Conservation (phyloP, 108 stramenopile genomes). For the Nannochloropsis granulata region DNA sequence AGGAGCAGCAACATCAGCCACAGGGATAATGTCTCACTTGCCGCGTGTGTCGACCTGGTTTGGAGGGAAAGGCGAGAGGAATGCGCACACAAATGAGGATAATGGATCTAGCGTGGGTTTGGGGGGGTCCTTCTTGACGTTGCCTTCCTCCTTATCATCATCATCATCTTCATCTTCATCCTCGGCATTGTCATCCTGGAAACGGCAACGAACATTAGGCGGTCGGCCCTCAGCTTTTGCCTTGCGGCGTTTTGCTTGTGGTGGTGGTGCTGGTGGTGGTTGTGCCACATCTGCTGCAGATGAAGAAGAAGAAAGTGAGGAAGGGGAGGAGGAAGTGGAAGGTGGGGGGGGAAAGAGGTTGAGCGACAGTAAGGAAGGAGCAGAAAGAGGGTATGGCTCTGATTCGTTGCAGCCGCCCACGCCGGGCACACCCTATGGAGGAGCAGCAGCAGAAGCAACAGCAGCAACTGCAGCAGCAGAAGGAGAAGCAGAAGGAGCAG, state of each 20-base stretch:
- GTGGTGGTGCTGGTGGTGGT: background rate
- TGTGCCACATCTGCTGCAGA: too few species aligned
- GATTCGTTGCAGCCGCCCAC: background rate
- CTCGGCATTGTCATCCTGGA: background rate
- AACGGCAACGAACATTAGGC: background rate
- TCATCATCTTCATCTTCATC: too few species aligned
- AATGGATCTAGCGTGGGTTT: too few species aligned
- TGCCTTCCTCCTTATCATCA: too few species aligned
- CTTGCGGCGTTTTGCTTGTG: background rate
- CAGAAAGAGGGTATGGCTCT: background rate
- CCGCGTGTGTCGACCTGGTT: too few species aligned
- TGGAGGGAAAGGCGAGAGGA: too few species aligned
- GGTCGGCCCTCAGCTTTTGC: background rate
- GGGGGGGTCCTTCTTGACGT: too few species aligned
- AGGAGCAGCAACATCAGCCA: too few species aligned
- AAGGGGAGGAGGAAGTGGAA: background rate
- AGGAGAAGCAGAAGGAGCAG: background rate
- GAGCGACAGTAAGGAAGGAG: background rate
- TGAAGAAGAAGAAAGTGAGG: too few species aligned
- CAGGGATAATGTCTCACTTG: too few species aligned
- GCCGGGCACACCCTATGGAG: background rate
- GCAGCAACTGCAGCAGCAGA: background rate
- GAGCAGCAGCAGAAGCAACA: background rate
- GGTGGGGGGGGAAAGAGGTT: background rate
- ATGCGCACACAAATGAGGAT: too few species aligned